A percentile compares a stretch with the other conserved stretches of the same genome.
These are phyloP conservation scores for Melocanna baccifera DNA, from an alignment of 176 grass and related monocot species.

Conservation along the genomic window DNA sequence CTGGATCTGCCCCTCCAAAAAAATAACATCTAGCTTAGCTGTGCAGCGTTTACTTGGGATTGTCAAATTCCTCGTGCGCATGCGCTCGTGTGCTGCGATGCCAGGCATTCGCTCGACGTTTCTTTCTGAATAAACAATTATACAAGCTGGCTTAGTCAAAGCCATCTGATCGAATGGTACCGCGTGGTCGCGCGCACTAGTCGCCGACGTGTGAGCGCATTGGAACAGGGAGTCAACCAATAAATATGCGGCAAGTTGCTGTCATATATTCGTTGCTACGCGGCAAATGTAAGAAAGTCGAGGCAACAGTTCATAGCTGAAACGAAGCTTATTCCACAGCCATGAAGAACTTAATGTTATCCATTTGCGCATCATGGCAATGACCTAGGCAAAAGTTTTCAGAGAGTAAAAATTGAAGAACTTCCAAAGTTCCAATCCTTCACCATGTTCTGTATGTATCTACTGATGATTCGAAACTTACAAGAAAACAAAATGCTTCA, in stretches of 20 bases:
- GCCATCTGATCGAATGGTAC: not conserved
- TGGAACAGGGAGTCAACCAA: conserved; percentile 3
- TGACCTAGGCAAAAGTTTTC: conserved; percentile 1
- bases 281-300: not conserved
- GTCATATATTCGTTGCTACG: not conserved
- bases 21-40: not conserved
- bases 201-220: conserved; percentile 23
- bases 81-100: not conserved
- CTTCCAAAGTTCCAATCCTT: not conserved
- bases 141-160: not conserved
- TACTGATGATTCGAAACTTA: not conserved
- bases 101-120: not conserved
- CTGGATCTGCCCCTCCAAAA: not conserved
- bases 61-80: conserved; percentile 4
- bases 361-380: not conserved
- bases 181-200: not conserved
- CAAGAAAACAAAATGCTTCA: conserved; percentile 24
- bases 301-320: not conserved
- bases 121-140: not conserved
- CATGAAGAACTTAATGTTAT: conserved; percentile 32
- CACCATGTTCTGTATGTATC: not conserved
- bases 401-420: not conserved
- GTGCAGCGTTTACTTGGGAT: conserved; percentile 25
- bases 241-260: conserved; percentile 1
- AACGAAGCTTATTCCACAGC: not conserved